Evolutionary conservation across 106 monocot genomes (phyloP).

Genomic region (Phalaenopsis aphrodite): DNA sequence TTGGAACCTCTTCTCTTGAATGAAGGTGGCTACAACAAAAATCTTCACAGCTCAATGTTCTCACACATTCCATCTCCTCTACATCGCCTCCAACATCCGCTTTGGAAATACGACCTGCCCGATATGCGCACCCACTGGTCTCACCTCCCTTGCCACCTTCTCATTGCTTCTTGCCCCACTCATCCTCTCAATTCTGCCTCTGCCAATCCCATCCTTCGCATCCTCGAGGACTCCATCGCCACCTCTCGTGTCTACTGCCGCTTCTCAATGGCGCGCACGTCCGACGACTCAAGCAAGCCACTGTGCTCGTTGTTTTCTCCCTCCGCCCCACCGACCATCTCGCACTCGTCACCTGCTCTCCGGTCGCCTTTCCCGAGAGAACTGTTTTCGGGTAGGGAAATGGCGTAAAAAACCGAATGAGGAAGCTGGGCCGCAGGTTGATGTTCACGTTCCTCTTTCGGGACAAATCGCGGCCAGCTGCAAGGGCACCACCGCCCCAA

Average conservation of each 20-base stretch:
- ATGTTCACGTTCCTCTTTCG: too few relatives aligned
- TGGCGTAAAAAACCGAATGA: too few relatives aligned
- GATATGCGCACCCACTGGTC: conserved; percentile 85
- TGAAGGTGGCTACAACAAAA: neutral
- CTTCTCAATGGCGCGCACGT: conserved; percentile 72
- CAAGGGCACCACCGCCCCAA: too few relatives aligned
- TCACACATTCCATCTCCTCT: conserved; percentile 75
- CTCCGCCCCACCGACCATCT: conserved; percentile 60
- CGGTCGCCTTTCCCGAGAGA: too few relatives aligned
- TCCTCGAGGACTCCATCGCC: conserved; percentile 89
- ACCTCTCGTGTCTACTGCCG: conserved; percentile 74
- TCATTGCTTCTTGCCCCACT: conserved; percentile 20
- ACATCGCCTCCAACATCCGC: conserved; percentile 84
- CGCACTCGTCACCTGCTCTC: conserved; percentile 67
- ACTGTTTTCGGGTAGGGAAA: too few relatives aligned
- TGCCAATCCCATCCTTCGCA: conserved; percentile 69
- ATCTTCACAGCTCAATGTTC: conserved; percentile 70
- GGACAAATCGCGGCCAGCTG: too few relatives aligned
- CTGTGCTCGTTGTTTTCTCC: conserved; percentile 72
- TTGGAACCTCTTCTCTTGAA: conserved; percentile 48
- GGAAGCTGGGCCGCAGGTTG: too few relatives aligned
- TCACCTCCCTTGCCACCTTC: conserved; percentile 54
- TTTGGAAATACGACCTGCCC: conserved; percentile 81
- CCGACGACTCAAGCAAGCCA: conserved; percentile 62
- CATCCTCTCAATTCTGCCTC: conserved; percentile 5